Conservation (phyloP, 305 asterid genomes). For the Rubia tinctorum region DNA sequence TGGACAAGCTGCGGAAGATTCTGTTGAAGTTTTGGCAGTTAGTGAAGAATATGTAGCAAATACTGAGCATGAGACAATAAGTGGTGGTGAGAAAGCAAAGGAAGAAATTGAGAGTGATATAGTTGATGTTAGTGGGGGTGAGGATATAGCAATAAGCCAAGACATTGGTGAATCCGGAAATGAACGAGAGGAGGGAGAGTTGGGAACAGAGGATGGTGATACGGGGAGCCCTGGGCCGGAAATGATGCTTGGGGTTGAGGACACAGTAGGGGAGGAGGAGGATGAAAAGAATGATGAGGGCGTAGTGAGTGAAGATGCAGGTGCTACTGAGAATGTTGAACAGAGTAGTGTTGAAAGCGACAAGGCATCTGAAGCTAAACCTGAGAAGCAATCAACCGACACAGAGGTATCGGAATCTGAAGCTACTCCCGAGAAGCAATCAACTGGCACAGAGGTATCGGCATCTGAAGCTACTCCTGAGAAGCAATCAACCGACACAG, state of each 20-base stretch:
- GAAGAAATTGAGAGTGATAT: slow-evolving; percentile 42
- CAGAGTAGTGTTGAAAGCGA: slow-evolving; percentile 37
- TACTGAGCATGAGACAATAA: slow-evolving; percentile 44
- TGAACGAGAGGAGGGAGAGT: slow-evolving; percentile 90
- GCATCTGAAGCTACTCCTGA: slow-evolving; percentile 29
- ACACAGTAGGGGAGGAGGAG: slow-evolving; percentile 53
- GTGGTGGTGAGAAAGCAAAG: slow-evolving; percentile 38
- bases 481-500: slow-evolving; percentile 35
- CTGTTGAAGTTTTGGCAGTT: slow-evolving; percentile 36
- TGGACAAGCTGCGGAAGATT: slow-evolving; percentile 41
- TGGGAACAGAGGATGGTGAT: slow-evolving; percentile 48
- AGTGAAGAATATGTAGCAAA: slow-evolving; percentile 49
- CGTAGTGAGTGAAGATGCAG: slow-evolving; percentile 30
- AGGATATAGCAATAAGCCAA: slow-evolving; percentile 50
- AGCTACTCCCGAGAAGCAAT: not conserved
- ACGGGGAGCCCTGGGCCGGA: slow-evolving; percentile 49
- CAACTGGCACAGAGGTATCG: slow-evolving; percentile 20
- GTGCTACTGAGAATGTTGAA: slow-evolving; percentile 39
- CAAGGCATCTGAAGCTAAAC: slow-evolving; percentile 28
- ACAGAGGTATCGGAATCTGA: slow-evolving; percentile 11
- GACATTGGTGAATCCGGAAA: slow-evolving; percentile 59
- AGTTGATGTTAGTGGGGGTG: slow-evolving; percentile 49
- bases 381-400: slow-evolving; percentile 38
- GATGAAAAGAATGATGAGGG: slow-evolving; percentile 49
- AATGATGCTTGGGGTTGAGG: slow-evolving; percentile 40